A percentile compares a stretch with the other conserved stretches of the same genome.
phyloP scores from a whole-genome alignment of 2,329 filamentous ascomycete species.

The Monosporascus sp. region DNA sequence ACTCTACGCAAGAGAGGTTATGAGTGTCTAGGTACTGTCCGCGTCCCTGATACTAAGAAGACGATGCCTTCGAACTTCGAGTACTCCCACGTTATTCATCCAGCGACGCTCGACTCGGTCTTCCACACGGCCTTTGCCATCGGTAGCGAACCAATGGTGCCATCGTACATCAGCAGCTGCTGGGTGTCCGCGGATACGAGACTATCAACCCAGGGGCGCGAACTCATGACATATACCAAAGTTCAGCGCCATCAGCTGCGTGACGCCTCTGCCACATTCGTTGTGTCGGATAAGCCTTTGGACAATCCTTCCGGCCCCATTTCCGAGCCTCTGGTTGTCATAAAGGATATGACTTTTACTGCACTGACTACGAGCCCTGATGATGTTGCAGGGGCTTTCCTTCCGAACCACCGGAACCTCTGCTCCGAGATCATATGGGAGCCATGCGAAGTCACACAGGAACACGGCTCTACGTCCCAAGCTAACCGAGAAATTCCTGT shows the following conservation, averaged over 20 bases:
- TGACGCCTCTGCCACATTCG: constrained; percentile 36
- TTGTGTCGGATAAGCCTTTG: constrained; percentile 33
- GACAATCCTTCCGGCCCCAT: background rate
- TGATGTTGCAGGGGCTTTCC: constrained; percentile 27
- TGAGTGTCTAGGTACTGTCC: constrained; percentile 32
- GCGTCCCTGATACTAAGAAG: constrained; percentile 42
- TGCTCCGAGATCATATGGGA: constrained; percentile 45
- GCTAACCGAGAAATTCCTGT: constrained; percentile 1
- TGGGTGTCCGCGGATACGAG: constrained; percentile 34
- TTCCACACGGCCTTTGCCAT: constrained; percentile 48
- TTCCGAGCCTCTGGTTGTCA: constrained; percentile 30
- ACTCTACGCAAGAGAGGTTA: constrained; percentile 27
- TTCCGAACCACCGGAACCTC: constrained; percentile 44
- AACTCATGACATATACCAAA: constrained; percentile 37
- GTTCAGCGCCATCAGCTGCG: constrained; percentile 30
- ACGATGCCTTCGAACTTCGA: constrained; percentile 50
- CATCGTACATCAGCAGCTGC: constrained; percentile 38
- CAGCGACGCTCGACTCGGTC: constrained; percentile 50
- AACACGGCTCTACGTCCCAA: background rate
- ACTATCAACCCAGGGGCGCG: constrained; percentile 25
- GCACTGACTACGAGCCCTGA: constrained; percentile 24
- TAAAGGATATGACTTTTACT: constrained; percentile 41
- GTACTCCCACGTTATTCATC: constrained; percentile 51
- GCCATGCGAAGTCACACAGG: background rate
- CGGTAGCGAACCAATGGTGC: constrained; percentile 42